Evolutionary conservation across 345 rosid species (phyloP), one percentile per base, ranked within the genome.

Genomic region (Populus deltoides): DNA sequence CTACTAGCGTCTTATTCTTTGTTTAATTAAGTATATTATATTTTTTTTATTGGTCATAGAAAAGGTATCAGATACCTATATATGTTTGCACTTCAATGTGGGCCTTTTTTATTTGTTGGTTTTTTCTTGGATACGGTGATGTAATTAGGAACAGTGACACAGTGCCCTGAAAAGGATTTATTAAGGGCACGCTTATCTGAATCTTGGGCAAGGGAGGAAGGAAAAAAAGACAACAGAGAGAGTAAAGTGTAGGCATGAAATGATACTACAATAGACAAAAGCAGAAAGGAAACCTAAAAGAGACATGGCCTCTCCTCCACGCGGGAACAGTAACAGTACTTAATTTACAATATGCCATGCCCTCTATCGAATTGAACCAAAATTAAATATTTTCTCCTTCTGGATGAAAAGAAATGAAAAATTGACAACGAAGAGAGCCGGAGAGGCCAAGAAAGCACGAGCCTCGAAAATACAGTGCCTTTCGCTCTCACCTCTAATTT

Each of bases 381-480:
- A 8, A 67, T 35, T 20, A 16, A 70, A 43, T 31, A 71, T 27
- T 51, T 59, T 55, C 61, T 16, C 55, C 55, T 49, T 49, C 22
- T 16, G 13, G 25, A 22, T 55, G 7, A 20, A 18, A 20, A 6
- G 8, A 20, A 57, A 57, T 9, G 29, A 5, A 1, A 53, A 53
- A 3, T 3, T 24, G 24, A 59, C 65, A 10, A 9, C 11, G 11
- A 3, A 57, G 29, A 38, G 16, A 59, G 4, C 71, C 35, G 69
- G 24, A 53, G 3, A 65, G 70, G 47, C 35, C 67, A 27, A 24
- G 12, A 17, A 18, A 39, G 83, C 87, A 71, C 82, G 81, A 77
- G 78, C 77, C 82, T 82, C 83, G 82, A 85, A 41, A 82, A 82
- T 1, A 38, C 78, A 76, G 76, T 15, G 68, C 22, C 75, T 57